These are phyloP conservation scores for Phytophthora litchii DNA, from an alignment of 352 stramenopile species.

Conservation along the genomic window DNA sequence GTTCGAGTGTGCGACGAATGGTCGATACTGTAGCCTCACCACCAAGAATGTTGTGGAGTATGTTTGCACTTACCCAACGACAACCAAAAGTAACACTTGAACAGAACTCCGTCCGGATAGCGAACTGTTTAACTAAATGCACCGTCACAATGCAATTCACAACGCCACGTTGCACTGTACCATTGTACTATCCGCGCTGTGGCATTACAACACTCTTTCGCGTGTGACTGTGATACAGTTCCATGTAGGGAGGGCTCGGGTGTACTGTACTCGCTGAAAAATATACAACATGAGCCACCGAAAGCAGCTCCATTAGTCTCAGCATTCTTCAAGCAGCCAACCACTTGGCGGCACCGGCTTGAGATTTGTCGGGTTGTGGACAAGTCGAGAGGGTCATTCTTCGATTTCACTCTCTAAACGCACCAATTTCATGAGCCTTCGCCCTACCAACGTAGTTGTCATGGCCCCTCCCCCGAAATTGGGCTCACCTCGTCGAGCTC, in stretches of 20 bases:
- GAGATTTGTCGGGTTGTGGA: not conserved
- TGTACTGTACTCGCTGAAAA: not conserved
- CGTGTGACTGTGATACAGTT: not conserved
- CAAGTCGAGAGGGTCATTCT: not conserved
- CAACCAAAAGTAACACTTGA: too few species aligned
- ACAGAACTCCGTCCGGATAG: too few species aligned
- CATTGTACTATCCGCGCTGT: not conserved
- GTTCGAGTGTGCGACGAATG: not conserved
- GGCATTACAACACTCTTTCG: not conserved
- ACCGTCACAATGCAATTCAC: not conserved
- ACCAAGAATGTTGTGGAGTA: too few species aligned
- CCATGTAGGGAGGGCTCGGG: not conserved
- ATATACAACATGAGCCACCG: not conserved
- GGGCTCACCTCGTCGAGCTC: conserved; percentile 5
- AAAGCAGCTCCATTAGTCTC: not conserved
- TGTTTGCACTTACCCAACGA: not conserved
- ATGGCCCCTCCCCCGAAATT: conserved; percentile 2
- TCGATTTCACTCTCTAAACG: not conserved
- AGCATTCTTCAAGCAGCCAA: not conserved
- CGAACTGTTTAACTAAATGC: too few species aligned
- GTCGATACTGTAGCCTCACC: not conserved
- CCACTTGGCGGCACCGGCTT: not conserved
- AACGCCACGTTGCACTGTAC: not conserved
- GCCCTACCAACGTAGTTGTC: not conserved
- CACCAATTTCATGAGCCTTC: not conserved